phyloP scores from a whole-genome alignment of 495 filamentous ascomycete species.

The Neohortaea acidophila region DNA sequence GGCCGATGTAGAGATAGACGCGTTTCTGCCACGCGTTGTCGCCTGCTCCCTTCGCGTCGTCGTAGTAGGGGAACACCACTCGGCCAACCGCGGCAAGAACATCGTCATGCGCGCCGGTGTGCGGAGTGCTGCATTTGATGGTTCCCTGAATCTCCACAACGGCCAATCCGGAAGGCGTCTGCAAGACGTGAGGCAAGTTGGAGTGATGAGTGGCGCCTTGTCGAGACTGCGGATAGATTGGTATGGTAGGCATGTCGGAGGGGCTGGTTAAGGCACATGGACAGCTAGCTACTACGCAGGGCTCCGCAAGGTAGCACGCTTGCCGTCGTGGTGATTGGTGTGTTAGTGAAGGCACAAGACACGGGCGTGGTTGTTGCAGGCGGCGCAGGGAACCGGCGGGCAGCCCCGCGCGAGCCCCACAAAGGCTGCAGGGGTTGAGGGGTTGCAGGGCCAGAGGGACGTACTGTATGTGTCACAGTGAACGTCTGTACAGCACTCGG shows the following conservation, averaged over 20 bases:
- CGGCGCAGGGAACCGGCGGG: too few relatives aligned
- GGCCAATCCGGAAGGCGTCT: conserved; percentile 65
- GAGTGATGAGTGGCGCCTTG: conserved; percentile 28
- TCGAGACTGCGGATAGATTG: conserved; percentile 25
- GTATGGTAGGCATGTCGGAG: conserved; percentile 53
- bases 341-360: too few relatives aligned
- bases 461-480: too few relatives aligned
- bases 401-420: too few relatives aligned
- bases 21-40: conserved; percentile 68
- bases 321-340: too few relatives aligned
- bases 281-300: too few relatives aligned
- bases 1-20: conserved; percentile 74
- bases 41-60: conserved; percentile 30
- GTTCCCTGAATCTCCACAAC: conserved; percentile 81
- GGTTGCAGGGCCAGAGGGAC: too few relatives aligned
- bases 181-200: conserved; percentile 69
- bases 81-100: conserved; percentile 41
- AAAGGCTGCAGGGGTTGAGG: too few relatives aligned
- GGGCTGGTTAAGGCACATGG: too few relatives aligned
- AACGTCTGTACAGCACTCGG: too few relatives aligned
- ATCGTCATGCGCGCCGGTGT: conserved; percentile 11
- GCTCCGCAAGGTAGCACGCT: too few relatives aligned
- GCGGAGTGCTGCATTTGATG: conserved; percentile 50
- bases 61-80: conserved; percentile 62
- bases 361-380: too few relatives aligned